Evolutionary conservation across 495 filamentous ascomycete species (phyloP), one percentile per base, ranked within the genome.

Genomic region (Ascobolus immersus): DNA sequence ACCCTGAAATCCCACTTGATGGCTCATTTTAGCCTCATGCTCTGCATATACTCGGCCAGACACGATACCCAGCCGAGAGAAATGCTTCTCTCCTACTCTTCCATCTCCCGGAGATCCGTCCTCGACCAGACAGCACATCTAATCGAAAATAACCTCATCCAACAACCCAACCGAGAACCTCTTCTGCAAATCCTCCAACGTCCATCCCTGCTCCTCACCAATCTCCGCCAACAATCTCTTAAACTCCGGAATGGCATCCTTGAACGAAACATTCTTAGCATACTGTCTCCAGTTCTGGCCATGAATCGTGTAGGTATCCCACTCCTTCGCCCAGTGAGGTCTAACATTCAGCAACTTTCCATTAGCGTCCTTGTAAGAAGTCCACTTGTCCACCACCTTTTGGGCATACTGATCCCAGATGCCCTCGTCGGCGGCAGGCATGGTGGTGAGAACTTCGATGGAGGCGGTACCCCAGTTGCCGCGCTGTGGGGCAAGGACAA

Each of bases 251-350:
- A 62, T 62, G 25, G 52, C 42, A 18, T 59, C 47, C 32, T 55
- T 55, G 32, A 62, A 64, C 4, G 52, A 56, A 0, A 51, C 50
- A 9, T 52, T 42, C 39, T 54, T 61, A 20, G 64, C 36, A 24
- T 57, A 54, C 32, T 54, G 35, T 2, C 43, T 35, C 41, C 51
- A 50, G 2, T 48, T 49, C 17, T 18, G 40, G 0, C 49, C 51
- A 5, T 42, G 42, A 17, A 31, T 13, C 2, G 11, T 11, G 21
- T 13, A 25, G 42, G 42, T 21, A 14, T 48, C 43, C 62, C 62
- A 65, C 36, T 65, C 59, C 44, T 67, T 67, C 0, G 62, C 62
- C 62, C 60, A 63, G 39, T 67, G 62, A 9, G 62, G 61, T 5
- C 62, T 37, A 13, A 56, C 51, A 25, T 59, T 54, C 23, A 56